A percentile compares a stretch with the other conserved stretches of the same genome.
Evolutionary conservation across 2,329 filamentous ascomycete species (phyloP).

Genomic region (Xylariaceae sp.): DNA sequence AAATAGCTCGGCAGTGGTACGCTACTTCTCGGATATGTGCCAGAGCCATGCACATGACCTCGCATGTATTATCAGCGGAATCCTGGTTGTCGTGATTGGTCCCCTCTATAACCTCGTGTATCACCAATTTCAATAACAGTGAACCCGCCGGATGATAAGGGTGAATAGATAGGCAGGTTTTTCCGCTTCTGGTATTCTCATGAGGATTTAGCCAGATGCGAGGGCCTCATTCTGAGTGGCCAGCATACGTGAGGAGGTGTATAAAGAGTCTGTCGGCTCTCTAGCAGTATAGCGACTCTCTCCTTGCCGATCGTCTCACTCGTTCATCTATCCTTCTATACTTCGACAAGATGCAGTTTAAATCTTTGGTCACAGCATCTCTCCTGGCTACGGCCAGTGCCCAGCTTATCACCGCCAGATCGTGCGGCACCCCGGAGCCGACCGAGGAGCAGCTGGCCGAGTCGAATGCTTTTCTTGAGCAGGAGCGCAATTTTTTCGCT

Average conservation of each 20-base stretch:
- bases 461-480: slow-evolving; percentile 23
- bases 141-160: background rate
- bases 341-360: slow-evolving; percentile 25
- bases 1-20: background rate
- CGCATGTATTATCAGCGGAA: background rate
- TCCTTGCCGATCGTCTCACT: slow-evolving; percentile 4
- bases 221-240: background rate
- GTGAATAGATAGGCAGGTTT: background rate
- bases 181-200: background rate
- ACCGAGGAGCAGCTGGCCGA: slow-evolving; percentile 27
- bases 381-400: slow-evolving; percentile 26
- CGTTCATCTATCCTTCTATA: slow-evolving; percentile 4
- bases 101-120: background rate
- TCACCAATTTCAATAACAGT: background rate
- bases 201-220: background rate
- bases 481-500: slow-evolving; percentile 23
- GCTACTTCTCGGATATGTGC: background rate
- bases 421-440: slow-evolving; percentile 30
- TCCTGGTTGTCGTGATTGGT: background rate
- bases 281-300: background rate
- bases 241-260: background rate
- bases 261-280: background rate
- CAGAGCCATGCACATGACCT: background rate
- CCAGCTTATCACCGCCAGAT: slow-evolving; percentile 18
- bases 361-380: slow-evolving; percentile 18